phyloP scores from a whole-genome alignment of 176 grass and related monocot genomes.

The Hsuehochloa calcarea region DNA sequence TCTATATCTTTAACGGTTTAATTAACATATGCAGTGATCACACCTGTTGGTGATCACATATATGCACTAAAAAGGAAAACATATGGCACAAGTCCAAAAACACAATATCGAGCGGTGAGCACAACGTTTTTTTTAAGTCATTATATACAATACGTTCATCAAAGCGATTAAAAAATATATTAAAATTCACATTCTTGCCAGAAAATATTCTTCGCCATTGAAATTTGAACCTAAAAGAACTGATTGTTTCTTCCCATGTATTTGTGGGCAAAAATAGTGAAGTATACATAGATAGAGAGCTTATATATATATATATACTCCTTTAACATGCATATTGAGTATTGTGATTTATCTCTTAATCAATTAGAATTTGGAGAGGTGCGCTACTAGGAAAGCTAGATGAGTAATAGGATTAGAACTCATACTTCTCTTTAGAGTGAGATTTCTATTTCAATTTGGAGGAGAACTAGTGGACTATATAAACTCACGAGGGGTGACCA shows the following conservation, averaged over 20 bases:
- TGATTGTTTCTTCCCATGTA: neutral
- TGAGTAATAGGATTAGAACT: no score
- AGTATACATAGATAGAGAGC: neutral
- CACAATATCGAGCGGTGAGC: neutral
- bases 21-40: no score
- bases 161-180: neutral
- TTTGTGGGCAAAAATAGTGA: neutral
- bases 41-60: neutral
- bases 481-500: no score
- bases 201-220: neutral
- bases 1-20: neutral
- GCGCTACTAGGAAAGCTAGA: no score
- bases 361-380: no score
- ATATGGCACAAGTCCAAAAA: neutral
- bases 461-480: no score
- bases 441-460: no score
- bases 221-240: neutral
- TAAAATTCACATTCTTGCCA: neutral
- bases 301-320: neutral
- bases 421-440: no score
- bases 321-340: no score
- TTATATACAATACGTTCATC: neutral
- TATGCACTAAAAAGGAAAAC: neutral
- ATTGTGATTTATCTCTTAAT: no score
- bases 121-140: neutral